Conservation (phyloP, 495 filamentous ascomycete genomes). For the Penicillium crystallinum region DNA sequence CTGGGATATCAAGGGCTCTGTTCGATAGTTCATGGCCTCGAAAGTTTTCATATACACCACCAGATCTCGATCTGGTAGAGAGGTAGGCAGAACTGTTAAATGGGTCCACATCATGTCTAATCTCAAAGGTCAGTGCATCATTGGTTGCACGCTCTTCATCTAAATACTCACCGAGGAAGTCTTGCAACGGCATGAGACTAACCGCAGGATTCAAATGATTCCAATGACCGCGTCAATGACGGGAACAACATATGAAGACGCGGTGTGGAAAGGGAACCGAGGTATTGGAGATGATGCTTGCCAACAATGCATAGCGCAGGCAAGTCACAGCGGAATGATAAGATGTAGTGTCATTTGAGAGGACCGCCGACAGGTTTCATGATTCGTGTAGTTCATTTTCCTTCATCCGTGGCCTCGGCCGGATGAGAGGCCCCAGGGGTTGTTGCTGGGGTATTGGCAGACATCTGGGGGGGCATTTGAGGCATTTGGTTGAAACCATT, state of each 20-base stretch:
- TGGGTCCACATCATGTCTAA: conserved; percentile 1
- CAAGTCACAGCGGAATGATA: conserved; percentile 4
- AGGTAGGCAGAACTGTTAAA: conserved; percentile 6
- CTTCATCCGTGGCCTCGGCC: conserved; percentile 47
- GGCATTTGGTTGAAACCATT: conserved; percentile 54
- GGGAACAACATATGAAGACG: background rate
- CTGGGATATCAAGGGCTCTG: background rate
- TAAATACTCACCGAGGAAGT: conserved; percentile 2
- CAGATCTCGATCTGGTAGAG: background rate
- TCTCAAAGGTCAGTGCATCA: background rate
- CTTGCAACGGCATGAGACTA: conserved; percentile 4
- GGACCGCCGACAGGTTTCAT: conserved; percentile 5
- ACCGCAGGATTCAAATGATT: background rate
- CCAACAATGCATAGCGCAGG: background rate
- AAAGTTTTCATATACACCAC: background rate
- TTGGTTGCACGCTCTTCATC: background rate
- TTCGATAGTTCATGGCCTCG: background rate
- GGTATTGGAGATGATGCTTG: background rate
- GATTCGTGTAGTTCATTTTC: conserved; percentile 45
- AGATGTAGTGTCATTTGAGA: conserved; percentile 4
- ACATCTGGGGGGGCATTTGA: conserved; percentile 44
- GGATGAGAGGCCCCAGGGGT: conserved; percentile 35
- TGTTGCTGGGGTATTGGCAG: conserved; percentile 34
- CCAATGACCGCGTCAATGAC: background rate
- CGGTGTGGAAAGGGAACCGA: background rate